These are phyloP conservation scores for Kwoniella heveanensis DNA, from an alignment of 768 basidiomycete genomes.

Conservation along the genomic window DNA sequence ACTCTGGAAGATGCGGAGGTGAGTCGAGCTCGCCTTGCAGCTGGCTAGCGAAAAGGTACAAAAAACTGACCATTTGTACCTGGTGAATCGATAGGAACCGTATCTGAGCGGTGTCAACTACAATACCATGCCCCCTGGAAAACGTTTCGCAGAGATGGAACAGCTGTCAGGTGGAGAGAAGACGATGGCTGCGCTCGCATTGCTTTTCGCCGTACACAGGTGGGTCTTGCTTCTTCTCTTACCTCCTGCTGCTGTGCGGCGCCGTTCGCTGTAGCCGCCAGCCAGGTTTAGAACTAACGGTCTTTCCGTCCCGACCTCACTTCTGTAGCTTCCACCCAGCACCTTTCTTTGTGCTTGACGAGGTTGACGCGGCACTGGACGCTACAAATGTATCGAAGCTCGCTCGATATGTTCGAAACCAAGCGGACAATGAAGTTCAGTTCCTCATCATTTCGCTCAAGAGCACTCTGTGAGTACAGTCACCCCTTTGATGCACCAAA, in stretches of 20 bases:
- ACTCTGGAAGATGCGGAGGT: conserved; percentile 95
- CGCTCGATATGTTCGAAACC: conserved; percentile 84
- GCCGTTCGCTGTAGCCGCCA: too few species aligned
- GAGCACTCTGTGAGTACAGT: conserved; percentile 69
- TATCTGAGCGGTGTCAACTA: conserved; percentile 91
- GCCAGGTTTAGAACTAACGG: too few species aligned
- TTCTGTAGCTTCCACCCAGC: conserved; percentile 81
- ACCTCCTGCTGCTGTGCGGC: too few species aligned
- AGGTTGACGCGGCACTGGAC: conserved; percentile 92
- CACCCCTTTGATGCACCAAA: too few species aligned
- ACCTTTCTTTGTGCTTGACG: conserved; percentile 97
- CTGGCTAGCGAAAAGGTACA: too few species aligned
- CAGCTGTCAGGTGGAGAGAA: conserved; percentile 98
- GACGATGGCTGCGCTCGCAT: conserved; percentile 94
- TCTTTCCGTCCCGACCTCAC: too few species aligned
- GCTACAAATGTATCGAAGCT: conserved; percentile 98
- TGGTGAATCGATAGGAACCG: conserved; percentile 65
- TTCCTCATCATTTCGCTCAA: conserved; percentile 98
- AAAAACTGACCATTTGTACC: too few species aligned
- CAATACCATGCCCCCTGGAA: conserved; percentile 99
- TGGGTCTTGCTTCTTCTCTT: conserved; percentile 49
- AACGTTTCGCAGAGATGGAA: conserved; percentile 98
- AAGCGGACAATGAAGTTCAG: conserved; percentile 83
- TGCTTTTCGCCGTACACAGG: conserved; percentile 97
- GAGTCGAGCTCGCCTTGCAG: too few species aligned